Evolutionary conservation across 2,329 filamentous ascomycete species (phyloP).

Genomic region (Ophioceras dolichostomum): DNA sequence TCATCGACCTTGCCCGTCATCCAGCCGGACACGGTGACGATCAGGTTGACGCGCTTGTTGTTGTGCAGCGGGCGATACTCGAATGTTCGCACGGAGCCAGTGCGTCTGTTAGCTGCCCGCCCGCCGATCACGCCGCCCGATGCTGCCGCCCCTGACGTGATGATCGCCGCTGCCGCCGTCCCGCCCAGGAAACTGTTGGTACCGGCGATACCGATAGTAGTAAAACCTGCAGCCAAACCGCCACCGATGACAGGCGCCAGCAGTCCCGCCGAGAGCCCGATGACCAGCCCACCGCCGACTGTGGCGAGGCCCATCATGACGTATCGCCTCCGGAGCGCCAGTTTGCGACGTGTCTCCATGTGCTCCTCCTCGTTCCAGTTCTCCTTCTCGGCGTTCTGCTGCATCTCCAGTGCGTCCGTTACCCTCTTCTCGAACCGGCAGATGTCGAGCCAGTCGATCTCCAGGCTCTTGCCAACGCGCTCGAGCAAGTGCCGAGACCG

Average conservation of each 20-base stretch:
- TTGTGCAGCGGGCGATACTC: conserved; percentile 95
- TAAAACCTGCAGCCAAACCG: conserved; percentile 87
- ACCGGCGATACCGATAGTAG: conserved; percentile 83
- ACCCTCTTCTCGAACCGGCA: conserved; percentile 95
- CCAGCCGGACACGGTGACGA: conserved; percentile 93
- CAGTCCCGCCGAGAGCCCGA: conserved; percentile 84
- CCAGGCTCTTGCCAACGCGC: conserved; percentile 65
- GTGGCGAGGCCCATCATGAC: conserved; percentile 96
- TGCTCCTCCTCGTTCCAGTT: conserved; percentile 97
- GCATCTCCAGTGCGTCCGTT: conserved; percentile 94
- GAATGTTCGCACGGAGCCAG: conserved; percentile 87
- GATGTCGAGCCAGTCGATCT: conserved; percentile 83
- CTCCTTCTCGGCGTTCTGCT: conserved; percentile 85
- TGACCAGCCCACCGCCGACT: conserved; percentile 87
- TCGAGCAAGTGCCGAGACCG: conserved; percentile 78
- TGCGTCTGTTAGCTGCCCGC: conserved; percentile 74
- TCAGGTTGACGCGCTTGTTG: conserved; percentile 92
- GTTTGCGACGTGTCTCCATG: conserved; percentile 74
- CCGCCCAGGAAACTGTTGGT: conserved; percentile 84
- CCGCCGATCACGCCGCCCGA: conserved; percentile 81
- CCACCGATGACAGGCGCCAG: conserved; percentile 89
- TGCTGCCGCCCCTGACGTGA: conserved; percentile 78
- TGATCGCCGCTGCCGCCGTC: conserved; percentile 83
- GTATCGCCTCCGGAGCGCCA: conserved; percentile 69
- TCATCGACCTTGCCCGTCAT: conserved; percentile 98